Evolutionary conservation across 2,329 filamentous ascomycete genomes (phyloP), one percentile per base, ranked within the genome.

Genomic region (Phyllachora maydis): DNA sequence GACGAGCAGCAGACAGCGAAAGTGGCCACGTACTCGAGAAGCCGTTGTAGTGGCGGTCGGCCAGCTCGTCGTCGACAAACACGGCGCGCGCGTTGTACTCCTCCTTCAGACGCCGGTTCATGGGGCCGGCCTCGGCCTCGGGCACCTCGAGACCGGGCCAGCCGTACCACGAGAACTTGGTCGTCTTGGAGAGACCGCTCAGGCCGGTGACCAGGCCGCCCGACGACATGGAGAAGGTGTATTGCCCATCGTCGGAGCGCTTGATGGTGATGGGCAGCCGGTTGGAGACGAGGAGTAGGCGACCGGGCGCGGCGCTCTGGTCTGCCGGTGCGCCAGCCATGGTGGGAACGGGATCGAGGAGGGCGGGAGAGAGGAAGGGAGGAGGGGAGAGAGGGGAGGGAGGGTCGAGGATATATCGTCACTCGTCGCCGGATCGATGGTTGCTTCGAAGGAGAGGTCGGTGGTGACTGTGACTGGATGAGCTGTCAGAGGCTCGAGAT

Each of bases 121-220:
- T 70, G 26, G 62, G 59, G 3, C 63, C 57, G 20, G 78, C 64
- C 47, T 95, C 85, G 26, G 69, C 64, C 32, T 90, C 78, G 18
- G 85, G 85, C 4, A 95, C 70, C 47, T 95, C 81, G 23, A 92
- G 54, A 18, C 88, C 88, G 1, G 88, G 83, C 85, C 88, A 95
- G 35, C 88, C 88, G 50, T 95, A 95, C 88, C 88, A 98, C 48
- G 88, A 78, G 50, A 95, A 95, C 35, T 73, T 85, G 14, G 81
- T 92, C 16, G 79, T 76, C 52, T 93, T 93, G 38, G 78, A 74
- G 28, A 95, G 55, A 14, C 88, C 88, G 35, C 79, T 91, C 30
- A 98, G 59, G 11, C 88, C 88, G 23, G 81, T 92, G 39, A 95
- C 88, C 19, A 98, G 65, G 19, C 88, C 88, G 28, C 88, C 88